Conservation (phyloP, 129 eudicot species). For the Flaveria linearis region DNA sequence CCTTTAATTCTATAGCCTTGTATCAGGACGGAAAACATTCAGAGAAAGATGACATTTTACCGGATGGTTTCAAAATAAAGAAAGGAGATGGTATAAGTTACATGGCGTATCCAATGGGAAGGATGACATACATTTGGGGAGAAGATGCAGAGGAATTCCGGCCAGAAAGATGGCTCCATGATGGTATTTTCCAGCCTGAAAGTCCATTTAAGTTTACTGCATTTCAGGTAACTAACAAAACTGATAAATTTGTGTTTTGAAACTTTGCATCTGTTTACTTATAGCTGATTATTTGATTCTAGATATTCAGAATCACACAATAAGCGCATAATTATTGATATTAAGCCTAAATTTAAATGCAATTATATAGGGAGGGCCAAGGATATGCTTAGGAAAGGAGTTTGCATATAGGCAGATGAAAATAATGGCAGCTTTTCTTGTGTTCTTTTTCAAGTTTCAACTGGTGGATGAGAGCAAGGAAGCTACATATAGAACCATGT, state of each 20-base stretch:
- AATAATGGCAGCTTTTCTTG: slow-evolving; percentile 50
- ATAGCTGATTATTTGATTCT: background rate
- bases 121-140: slow-evolving; percentile 67
- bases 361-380: slow-evolving; percentile 46
- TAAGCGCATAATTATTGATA: background rate
- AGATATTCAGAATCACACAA: background rate
- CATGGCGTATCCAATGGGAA: slow-evolving; percentile 60
- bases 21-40: slow-evolving; percentile 42
- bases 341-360: background rate
- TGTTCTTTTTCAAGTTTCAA: slow-evolving; percentile 45
- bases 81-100: slow-evolving; percentile 52
- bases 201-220: slow-evolving; percentile 61
- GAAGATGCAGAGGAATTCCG: slow-evolving; percentile 56
- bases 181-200: slow-evolving; percentile 50
- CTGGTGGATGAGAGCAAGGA: slow-evolving; percentile 42
- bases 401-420: slow-evolving; percentile 74
- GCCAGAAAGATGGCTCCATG: slow-evolving; percentile 64
- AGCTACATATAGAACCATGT: slow-evolving; percentile 54
- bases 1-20: background rate
- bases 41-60: slow-evolving; percentile 49
- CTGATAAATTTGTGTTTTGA: background rate
- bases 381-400: slow-evolving; percentile 68
- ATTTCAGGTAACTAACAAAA: slow-evolving; percentile 45
- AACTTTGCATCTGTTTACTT: background rate
- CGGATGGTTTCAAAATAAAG: slow-evolving; percentile 50